These are phyloP conservation scores for Neoboletus brunneissimus DNA, from an alignment of 768 basidiomycete species.

Conservation along the genomic window DNA sequence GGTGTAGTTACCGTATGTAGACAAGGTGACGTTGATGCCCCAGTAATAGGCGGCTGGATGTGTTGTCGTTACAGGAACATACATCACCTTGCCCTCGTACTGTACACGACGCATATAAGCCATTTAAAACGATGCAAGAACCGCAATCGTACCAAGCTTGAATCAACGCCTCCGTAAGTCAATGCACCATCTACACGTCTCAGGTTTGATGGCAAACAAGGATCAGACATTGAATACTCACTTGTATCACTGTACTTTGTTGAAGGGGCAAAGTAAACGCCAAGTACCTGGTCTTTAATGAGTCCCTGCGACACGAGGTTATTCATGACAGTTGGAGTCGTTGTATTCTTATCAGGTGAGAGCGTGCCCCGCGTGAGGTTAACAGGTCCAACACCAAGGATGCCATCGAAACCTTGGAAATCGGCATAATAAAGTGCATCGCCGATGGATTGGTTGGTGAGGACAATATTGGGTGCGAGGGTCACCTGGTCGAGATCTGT, in stretches of 20 bases:
- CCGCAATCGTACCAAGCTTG: slow-evolving; percentile 11
- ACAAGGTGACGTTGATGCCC: slow-evolving; percentile 29
- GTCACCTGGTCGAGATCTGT: slow-evolving; percentile 28
- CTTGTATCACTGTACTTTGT: slow-evolving; percentile 13
- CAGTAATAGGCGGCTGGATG: slow-evolving; percentile 24
- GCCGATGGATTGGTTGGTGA: slow-evolving; percentile 31
- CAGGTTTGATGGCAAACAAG: not conserved
- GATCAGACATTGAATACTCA: not conserved
- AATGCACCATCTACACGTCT: slow-evolving; percentile 22
- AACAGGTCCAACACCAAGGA: slow-evolving; percentile 27
- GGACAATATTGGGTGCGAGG: slow-evolving; percentile 22
- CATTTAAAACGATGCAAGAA: not conserved
- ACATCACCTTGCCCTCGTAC: slow-evolving; percentile 24
- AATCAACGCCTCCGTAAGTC: slow-evolving; percentile 27
- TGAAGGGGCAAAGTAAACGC: slow-evolving; percentile 24
- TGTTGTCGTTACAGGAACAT: slow-evolving; percentile 27
- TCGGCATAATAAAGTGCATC: slow-evolving; percentile 10
- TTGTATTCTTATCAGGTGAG: not conserved
- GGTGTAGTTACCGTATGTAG: slow-evolving; percentile 11
- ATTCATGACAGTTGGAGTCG: slow-evolving; percentile 25
- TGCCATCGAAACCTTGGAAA: slow-evolving; percentile 27
- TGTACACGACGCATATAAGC: not conserved
- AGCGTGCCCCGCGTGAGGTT: slow-evolving; percentile 16
- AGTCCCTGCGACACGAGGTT: slow-evolving; percentile 24
- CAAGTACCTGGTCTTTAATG: slow-evolving; percentile 15